Base-by-base conservation (phyloP, 106 monocot genomes). In the Dendrobium huoshanense region DNA sequence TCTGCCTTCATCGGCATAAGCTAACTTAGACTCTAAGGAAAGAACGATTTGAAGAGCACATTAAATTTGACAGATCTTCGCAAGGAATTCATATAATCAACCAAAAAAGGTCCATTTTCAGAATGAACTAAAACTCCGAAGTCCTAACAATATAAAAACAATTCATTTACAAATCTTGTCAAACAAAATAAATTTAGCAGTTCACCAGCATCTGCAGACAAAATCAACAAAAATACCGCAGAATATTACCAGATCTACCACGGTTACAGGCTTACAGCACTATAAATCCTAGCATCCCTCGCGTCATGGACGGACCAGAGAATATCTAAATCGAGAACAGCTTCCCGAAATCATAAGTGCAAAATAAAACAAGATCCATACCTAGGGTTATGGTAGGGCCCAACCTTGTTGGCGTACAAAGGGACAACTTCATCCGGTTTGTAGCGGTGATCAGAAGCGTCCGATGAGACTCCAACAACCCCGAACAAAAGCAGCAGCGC, bases 381-480 rank as follows among this genome's bases (percentile, higher is more conserved):
- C 90, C 88, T 88, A 64, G 90, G 92, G 78, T 90, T 90, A 58
- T 87, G 86, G 82, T 86, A 90, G 29, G 92, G 92, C n/a, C 89
- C 92, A 79, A 90, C 89, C 88, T 88, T 89, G 85, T 89, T 90
- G 51, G 84, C 89, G 68, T 88, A 92, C 73, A 92, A 81, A 9
- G 92, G 89, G 55, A 92, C 92, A 48, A 80, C 54, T 10, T 92
- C 89, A 10, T 73, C 77, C 20, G 58, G 19, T 68, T 88, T 84
- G 86, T 92, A 92, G 7, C 83, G 89, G 88, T 92, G 92, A 55
- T 90, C 64, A 22, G 89, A 88, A 4, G 78, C 67, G 86, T 88
- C 92, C 72, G 92, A 77, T 17, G 45, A 51, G 65, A 88, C 76
- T 47, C 76, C 76, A 18, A 48, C 11, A 1, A 76, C 27, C 49